Conservation (phyloP, 495 filamentous ascomycete species). For the Hypomontagnella monticulosa region DNA sequence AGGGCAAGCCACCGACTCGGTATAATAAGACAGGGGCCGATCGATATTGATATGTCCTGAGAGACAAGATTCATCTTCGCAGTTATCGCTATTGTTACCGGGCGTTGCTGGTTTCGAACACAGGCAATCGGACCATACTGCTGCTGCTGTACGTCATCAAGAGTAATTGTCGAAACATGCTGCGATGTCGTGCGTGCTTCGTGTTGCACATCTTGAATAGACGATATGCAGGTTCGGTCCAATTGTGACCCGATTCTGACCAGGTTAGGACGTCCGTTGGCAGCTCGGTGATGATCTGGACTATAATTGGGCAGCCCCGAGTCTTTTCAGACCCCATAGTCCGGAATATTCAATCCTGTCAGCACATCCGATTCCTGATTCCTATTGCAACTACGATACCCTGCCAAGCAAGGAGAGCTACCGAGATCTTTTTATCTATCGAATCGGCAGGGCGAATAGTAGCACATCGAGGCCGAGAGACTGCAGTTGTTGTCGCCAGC, state of each 20-base stretch:
- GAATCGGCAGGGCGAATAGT: conserved; percentile 26
- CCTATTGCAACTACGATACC: conserved; percentile 23
- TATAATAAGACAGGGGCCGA: conserved; percentile 4
- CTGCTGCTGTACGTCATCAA: conserved; percentile 31
- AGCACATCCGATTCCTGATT: conserved; percentile 30
- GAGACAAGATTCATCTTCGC: not conserved
- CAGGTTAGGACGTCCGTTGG: conserved; percentile 13
- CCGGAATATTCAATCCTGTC: conserved; percentile 34
- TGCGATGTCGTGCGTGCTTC: conserved; percentile 28
- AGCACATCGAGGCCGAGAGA: conserved; percentile 13
- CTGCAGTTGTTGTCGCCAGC: conserved; percentile 18
- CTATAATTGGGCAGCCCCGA: conserved; percentile 17
- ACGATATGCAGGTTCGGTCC: conserved; percentile 21
- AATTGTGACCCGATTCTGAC: conserved; percentile 34
- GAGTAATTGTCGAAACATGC: conserved; percentile 25
- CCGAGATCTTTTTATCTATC: conserved; percentile 31
- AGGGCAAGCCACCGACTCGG: conserved; percentile 20
- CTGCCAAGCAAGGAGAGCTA: conserved; percentile 21
- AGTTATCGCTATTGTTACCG: not conserved
- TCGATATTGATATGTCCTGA: conserved; percentile 5
- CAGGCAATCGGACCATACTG: conserved; percentile 5
- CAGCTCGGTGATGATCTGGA: conserved; percentile 20
- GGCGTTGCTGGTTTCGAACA: conserved; percentile 8
- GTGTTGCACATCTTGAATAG: conserved; percentile 4
- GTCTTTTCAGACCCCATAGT: conserved; percentile 25